Evolutionary conservation across 345 rosid species (phyloP), one percentile per base, ranked within the genome.

Genomic region (Ailanthus altissimus): DNA sequence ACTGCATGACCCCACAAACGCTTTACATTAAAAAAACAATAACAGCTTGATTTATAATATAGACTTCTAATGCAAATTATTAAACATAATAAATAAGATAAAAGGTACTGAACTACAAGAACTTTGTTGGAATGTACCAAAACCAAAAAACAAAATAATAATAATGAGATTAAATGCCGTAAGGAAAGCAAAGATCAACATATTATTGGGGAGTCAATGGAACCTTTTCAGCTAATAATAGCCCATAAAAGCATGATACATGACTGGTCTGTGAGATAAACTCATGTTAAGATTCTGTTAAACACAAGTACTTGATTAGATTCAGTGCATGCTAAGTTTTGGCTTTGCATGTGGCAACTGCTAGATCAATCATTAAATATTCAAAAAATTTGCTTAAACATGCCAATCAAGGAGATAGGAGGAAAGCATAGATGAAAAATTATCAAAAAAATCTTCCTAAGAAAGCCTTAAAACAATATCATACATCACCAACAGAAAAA

Each of bases 1-100:
- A 79, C 89, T 85, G 81, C 82, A 79, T 53, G 18, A 78, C 59
- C 78, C 82, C 49, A 72, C 38, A 46, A 76, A 57, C 28, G n/a
- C n/a, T 68, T 40, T 69, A 46, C 46, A 75, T 70, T 66, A 80
- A 69, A 14, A n/a, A 18, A 74, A 7, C 64, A 18, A 42, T 21
- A 8, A 25, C 14, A 54, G 18, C 43, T 59, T 65, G 59, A 77
- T 79, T 76, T 76, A 32, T 38, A 36, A 23, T 12, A 54, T 16
- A 51, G 47, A 69, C 20, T 20, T n/a, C 36, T 40, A 26, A 13
- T n/a, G 18, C 46, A 80, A 56, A 49, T 13, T 54, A 54, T 62
- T 5, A 18, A 47, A 15, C 6, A 40, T 68, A 13, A 54, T 10
- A 56, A 65, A 62, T n/a, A 12, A 28, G 42, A 67, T 5, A 69